Conservation (phyloP, 805 yeast genomes). For the Wilhelminamyces savonicus region DNA sequence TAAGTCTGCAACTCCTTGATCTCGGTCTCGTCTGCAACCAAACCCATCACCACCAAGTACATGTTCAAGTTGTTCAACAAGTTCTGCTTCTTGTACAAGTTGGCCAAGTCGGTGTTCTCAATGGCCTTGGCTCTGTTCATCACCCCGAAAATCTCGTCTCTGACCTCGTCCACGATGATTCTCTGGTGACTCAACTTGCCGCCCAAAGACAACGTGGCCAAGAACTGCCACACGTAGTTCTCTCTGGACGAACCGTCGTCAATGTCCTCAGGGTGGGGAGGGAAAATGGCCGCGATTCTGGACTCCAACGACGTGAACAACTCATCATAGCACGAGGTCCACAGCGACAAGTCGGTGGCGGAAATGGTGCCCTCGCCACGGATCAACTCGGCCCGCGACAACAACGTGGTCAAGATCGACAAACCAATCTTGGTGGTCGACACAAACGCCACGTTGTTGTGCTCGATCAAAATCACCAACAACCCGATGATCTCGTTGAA, state of each 20-base stretch:
- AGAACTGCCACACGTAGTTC: conserved; percentile 88
- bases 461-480: conserved; percentile 61
- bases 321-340: conserved; percentile 79
- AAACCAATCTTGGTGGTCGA: conserved; percentile 73
- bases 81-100: conserved; percentile 44
- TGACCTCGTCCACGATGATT: conserved; percentile 86
- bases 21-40: conserved; percentile 85
- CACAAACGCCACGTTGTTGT: conserved; percentile 65
- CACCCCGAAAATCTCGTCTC: conserved; percentile 88
- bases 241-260: conserved; percentile 54
- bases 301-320: conserved; percentile 76
- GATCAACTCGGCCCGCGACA: conserved; percentile 87
- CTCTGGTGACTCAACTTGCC: conserved; percentile 89
- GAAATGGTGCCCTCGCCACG: conserved; percentile 68
- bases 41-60: conserved; percentile 94
- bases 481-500: conserved; percentile 75
- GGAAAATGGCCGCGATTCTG: conserved; percentile 73
- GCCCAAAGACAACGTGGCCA: conserved; percentile 88
- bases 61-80: conserved; percentile 77
- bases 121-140: conserved; percentile 70
- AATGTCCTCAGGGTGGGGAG: conserved; percentile 49
- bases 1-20: conserved; percentile 59
- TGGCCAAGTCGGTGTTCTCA: conserved; percentile 41
- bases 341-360: conserved; percentile 53
- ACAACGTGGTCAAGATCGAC: conserved; percentile 79